phyloP scores from a whole-genome alignment of 805 yeast species.

The Cephaloascus fragrans region DNA sequence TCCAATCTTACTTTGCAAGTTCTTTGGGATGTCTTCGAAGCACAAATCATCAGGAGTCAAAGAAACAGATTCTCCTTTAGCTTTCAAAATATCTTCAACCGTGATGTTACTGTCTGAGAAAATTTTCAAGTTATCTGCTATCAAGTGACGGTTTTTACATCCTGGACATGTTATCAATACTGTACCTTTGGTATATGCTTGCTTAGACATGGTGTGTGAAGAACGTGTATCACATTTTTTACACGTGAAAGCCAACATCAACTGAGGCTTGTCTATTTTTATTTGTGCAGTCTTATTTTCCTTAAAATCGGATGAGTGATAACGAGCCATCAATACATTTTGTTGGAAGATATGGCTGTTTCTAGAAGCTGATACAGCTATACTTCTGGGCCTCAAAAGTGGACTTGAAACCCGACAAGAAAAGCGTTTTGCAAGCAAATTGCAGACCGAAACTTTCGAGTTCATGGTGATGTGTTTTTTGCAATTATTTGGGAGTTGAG shows the following conservation, averaged over 20 bases:
- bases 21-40: slow-evolving; percentile 59
- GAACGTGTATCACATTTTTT: slow-evolving; percentile 79
- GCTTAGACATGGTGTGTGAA: slow-evolving; percentile 85
- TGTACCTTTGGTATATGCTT: slow-evolving; percentile 80
- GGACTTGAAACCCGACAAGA: no score
- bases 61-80: slow-evolving; percentile 68
- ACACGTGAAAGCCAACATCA: slow-evolving; percentile 89
- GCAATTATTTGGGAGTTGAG: no score
- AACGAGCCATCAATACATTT: no score
- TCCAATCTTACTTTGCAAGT: slow-evolving; percentile 40
- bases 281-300: slow-evolving; percentile 8
- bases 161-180: slow-evolving; percentile 89
- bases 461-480: no score
- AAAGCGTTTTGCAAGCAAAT: no score
- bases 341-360: no score
- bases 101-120: slow-evolving; percentile 72
- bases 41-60: slow-evolving; percentile 58
- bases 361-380: no score
- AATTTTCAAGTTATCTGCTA: slow-evolving; percentile 67
- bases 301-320: not conserved
- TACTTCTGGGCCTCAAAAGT: no score
- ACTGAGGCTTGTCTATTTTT: slow-evolving; percentile 65
- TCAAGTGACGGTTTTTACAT: slow-evolving; percentile 78
- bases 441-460: no score
- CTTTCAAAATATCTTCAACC: slow-evolving; percentile 67